Evolutionary conservation across 2,329 filamentous ascomycete species (phyloP).

Genomic region (Sporothrix humicola): DNA sequence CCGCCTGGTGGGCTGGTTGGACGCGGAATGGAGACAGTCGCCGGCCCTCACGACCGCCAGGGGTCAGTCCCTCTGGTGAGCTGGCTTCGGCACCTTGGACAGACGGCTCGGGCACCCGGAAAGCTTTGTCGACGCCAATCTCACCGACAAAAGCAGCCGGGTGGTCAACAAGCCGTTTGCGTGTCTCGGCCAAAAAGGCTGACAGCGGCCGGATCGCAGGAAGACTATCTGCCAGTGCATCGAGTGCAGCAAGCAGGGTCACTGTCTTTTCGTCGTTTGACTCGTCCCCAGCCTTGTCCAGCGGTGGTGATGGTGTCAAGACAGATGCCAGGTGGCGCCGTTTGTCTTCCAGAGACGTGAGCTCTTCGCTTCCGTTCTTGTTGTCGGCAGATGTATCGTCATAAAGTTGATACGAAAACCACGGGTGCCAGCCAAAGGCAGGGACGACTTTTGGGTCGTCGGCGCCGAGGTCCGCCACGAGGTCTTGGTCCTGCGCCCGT

Average conservation of each 20-base stretch:
- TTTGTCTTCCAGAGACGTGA: slow-evolving; percentile 48
- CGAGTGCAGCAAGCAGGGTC: slow-evolving; percentile 45
- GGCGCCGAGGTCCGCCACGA: slow-evolving; percentile 68
- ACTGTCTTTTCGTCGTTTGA: slow-evolving; percentile 39
- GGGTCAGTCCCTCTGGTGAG: slow-evolving; percentile 60
- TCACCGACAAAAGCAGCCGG: slow-evolving; percentile 73
- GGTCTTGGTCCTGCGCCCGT: slow-evolving; percentile 73
- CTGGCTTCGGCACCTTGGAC: background rate
- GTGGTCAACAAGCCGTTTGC: slow-evolving; percentile 59
- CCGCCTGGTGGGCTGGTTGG: slow-evolving; percentile 69
- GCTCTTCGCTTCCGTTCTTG: background rate
- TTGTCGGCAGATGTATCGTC: slow-evolving; percentile 55
- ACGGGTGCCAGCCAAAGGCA: slow-evolving; percentile 87
- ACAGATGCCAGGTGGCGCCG: slow-evolving; percentile 69
- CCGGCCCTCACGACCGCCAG: slow-evolving; percentile 73
- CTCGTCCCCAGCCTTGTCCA: background rate
- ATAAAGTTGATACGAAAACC: slow-evolving; percentile 81
- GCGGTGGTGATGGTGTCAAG: slow-evolving; percentile 58
- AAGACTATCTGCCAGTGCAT: slow-evolving; percentile 55
- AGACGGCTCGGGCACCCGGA: slow-evolving; percentile 70
- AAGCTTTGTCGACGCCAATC: slow-evolving; percentile 77
- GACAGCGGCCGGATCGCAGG: slow-evolving; percentile 65
- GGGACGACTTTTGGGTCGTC: slow-evolving; percentile 57
- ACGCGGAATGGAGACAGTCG: slow-evolving; percentile 71
- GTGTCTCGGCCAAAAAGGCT: slow-evolving; percentile 53